Conservation (phyloP, 495 filamentous ascomycete species). For the Talaromyces ruber region DNA sequence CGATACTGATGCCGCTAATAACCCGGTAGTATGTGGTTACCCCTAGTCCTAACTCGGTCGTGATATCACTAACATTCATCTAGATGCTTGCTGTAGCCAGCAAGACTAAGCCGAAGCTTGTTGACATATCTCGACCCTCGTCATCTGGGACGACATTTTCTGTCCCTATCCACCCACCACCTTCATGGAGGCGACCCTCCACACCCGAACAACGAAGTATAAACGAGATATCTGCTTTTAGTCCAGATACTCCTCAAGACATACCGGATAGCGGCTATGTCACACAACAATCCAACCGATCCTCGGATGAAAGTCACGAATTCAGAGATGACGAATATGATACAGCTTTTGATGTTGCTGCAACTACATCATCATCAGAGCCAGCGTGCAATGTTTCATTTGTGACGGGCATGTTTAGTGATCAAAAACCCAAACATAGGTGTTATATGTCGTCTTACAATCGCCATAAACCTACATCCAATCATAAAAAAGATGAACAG, state of each 20-base stretch:
- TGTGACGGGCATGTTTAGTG: background rate
- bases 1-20: constrained; percentile 19
- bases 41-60: background rate
- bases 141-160: constrained; percentile 21
- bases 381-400: background rate
- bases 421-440: background rate
- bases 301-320: constrained; percentile 16
- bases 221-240: constrained; percentile 37
- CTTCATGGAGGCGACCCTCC: constrained; percentile 15
- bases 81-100: constrained; percentile 34
- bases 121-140: constrained; percentile 36
- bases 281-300: constrained; percentile 21
- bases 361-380: background rate
- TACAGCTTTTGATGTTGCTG: background rate
- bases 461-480: background rate
- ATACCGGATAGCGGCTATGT: constrained; percentile 33
- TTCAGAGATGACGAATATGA: constrained; percentile 23
- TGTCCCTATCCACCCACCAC: constrained; percentile 16
- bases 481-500: background rate
- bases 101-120: constrained; percentile 31
- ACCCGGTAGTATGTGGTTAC: constrained; percentile 18
- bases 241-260: constrained; percentile 34
- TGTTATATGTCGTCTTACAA: constrained; percentile 5
- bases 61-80: background rate
- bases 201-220: constrained; percentile 30